Evolutionary conservation across 2,329 filamentous ascomycete genomes (phyloP).

Genomic region (Geosmithia putterillii): DNA sequence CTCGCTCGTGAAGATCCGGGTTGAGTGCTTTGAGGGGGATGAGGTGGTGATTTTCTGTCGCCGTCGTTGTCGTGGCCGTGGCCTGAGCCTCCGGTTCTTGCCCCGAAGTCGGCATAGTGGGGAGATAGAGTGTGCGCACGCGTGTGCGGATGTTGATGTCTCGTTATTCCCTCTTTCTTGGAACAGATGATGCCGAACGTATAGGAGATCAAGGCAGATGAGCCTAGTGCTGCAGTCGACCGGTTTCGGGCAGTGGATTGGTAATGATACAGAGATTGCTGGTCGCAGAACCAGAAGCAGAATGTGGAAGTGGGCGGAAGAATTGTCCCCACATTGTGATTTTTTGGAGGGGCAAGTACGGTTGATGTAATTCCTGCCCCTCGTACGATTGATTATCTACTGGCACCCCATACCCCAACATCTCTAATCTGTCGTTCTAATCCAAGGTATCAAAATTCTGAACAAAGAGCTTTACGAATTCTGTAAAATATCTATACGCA

Average conservation of each 20-base stretch:
- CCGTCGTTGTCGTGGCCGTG: neutral
- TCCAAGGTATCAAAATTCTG: too few species aligned
- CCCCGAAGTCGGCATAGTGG: slow-evolving; percentile 2
- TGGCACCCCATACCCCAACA: too few species aligned
- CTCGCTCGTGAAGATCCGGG: slow-evolving; percentile 53
- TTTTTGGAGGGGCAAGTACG: neutral
- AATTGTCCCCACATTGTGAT: neutral
- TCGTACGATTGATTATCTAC: neutral
- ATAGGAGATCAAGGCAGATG: too few species aligned
- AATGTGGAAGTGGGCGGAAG: neutral
- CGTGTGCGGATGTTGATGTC: too few species aligned
- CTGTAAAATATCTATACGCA: too few species aligned
- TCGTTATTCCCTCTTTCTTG: too few species aligned
- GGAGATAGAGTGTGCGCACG: neutral
- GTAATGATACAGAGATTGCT: neutral
- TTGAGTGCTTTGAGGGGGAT: slow-evolving; percentile 35
- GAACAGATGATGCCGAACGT: too few species aligned
- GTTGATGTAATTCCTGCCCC: neutral
- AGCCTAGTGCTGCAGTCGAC: too few species aligned
- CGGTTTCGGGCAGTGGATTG: neutral
- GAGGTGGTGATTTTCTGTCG: slow-evolving; percentile 11
- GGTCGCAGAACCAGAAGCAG: neutral
- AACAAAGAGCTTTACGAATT: too few species aligned
- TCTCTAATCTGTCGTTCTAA: neutral
- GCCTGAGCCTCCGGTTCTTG: neutral